Evolutionary conservation across 768 basidiomycete genomes (phyloP).

Genomic region (Amanita jacksonii): DNA sequence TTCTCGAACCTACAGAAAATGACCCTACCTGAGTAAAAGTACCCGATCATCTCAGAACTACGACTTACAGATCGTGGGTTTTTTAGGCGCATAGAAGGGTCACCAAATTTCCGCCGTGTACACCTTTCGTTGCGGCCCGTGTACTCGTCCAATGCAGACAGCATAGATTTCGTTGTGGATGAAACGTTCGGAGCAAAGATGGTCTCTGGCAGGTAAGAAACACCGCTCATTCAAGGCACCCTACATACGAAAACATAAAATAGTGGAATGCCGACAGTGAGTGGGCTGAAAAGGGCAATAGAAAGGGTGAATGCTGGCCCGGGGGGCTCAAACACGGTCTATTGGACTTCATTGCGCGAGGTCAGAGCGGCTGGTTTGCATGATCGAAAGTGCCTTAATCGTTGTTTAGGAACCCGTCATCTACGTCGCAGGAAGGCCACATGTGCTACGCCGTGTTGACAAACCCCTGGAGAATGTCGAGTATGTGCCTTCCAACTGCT

Average conservation of each 20-base stretch:
- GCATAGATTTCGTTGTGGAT: constrained; percentile 29
- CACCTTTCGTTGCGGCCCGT: constrained; percentile 47
- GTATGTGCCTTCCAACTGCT: constrained; percentile 34
- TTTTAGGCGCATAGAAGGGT: constrained; percentile 76
- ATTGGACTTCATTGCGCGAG: constrained; percentile 95
- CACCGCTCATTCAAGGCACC: constrained; percentile 3
- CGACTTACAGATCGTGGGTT: background rate
- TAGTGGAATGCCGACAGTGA: constrained; percentile 92
- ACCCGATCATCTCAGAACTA: background rate
- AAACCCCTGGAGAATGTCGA: constrained; percentile 92
- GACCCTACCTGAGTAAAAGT: constrained; percentile 79
- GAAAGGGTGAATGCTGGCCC: constrained; percentile 73
- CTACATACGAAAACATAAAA: constrained; percentile 20
- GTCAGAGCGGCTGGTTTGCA: constrained; percentile 25
- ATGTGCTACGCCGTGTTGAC: constrained; percentile 82
- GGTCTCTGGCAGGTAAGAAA: constrained; percentile 69
- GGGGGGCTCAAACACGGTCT: constrained; percentile 63
- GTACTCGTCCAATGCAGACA: constrained; percentile 20
- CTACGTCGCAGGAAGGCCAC: constrained; percentile 78
- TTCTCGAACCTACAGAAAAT: constrained; percentile 94
- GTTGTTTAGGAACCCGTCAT: constrained; percentile 79
- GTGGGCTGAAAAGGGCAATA: constrained; percentile 77
- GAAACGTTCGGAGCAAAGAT: constrained; percentile 36
- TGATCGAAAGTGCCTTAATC: background rate
- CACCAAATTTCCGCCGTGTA: constrained; percentile 85